phyloP scores from a whole-genome alignment of 768 basidiomycete genomes.

The Mycena floridula region DNA sequence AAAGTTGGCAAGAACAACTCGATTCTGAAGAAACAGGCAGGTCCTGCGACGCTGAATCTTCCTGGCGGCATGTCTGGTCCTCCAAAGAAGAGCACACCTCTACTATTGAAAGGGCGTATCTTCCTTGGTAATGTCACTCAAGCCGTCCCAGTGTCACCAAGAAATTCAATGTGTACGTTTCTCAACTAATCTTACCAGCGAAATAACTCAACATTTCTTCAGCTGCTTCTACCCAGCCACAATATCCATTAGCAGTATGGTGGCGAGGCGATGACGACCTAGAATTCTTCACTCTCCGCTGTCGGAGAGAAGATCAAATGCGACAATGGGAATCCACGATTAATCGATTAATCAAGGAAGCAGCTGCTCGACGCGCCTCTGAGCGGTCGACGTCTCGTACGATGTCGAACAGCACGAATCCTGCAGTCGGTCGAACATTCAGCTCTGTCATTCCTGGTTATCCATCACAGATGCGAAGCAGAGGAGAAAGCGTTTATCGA shows the following conservation, averaged over 20 bases:
- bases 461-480: conserved; percentile 1
- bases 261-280: conserved; percentile 93
- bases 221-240: conserved; percentile 40
- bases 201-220: conserved; percentile 6
- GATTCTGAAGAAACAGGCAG: conserved; percentile 77
- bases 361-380: conserved; percentile 61
- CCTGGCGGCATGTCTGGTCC: conserved; percentile 49
- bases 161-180: conserved; percentile 53
- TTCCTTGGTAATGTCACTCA: conserved; percentile 94
- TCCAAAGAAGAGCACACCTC: conserved; percentile 72
- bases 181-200: conserved; percentile 6
- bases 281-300: conserved; percentile 92
- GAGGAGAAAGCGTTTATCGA: conserved; percentile 5
- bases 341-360: conserved; percentile 78
- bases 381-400: conserved; percentile 59
- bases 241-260: conserved; percentile 83
- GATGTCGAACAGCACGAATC: conserved; percentile 40
- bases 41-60: conserved; percentile 37
- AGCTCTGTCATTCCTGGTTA: conserved; percentile 2
- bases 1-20: conserved; percentile 82
- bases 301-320: conserved; percentile 88
- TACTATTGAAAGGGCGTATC: conserved; percentile 92
- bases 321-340: conserved; percentile 89
- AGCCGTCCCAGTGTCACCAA: conserved; percentile 56
- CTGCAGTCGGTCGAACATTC: conserved; percentile 17